phyloP scores from a whole-genome alignment of 2,329 filamentous ascomycete species.

The Colletotrichum sp. region DNA sequence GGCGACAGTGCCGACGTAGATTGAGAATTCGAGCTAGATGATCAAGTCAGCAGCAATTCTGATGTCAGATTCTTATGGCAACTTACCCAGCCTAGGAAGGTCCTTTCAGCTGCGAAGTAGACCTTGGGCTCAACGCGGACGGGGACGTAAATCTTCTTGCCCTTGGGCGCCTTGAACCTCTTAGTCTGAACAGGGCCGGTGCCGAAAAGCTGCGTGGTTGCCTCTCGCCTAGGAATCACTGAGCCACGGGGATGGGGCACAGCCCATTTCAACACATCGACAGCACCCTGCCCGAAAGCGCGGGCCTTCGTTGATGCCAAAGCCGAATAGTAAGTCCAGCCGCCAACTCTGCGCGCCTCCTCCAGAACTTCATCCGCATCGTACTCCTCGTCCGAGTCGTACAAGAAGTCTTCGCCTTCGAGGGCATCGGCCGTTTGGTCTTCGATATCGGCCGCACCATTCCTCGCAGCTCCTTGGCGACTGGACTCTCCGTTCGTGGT shows the following conservation, averaged over 20 bases:
- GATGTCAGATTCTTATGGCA: neutral
- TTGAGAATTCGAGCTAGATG: conserved; percentile 85
- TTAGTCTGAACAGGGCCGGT: conserved; percentile 59
- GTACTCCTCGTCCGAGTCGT: conserved; percentile 89
- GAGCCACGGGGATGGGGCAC: conserved; percentile 61
- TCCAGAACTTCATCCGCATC: conserved; percentile 77
- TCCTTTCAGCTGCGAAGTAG: conserved; percentile 94
- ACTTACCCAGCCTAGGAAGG: conserved; percentile 90
- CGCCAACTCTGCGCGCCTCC: conserved; percentile 77
- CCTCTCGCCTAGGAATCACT: conserved; percentile 62
- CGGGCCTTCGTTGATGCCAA: conserved; percentile 55
- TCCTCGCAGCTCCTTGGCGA: conserved; percentile 36
- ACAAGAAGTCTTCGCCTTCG: conserved; percentile 77
- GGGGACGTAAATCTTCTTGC: conserved; percentile 94
- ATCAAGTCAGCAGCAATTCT: conserved; percentile 24
- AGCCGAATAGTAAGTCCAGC: conserved; percentile 74
- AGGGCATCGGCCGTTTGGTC: conserved; percentile 75
- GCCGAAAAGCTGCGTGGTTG: conserved; percentile 59
- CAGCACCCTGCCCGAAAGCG: conserved; percentile 44
- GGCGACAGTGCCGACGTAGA: conserved; percentile 89
- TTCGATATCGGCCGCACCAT: conserved; percentile 71
- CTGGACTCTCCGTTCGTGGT: conserved; percentile 39
- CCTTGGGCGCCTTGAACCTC: conserved; percentile 75
- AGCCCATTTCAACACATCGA: conserved; percentile 52
- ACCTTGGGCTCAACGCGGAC: conserved; percentile 97